Conservation (phyloP, 768 basidiomycete genomes). For the Suillus alpinus region DNA sequence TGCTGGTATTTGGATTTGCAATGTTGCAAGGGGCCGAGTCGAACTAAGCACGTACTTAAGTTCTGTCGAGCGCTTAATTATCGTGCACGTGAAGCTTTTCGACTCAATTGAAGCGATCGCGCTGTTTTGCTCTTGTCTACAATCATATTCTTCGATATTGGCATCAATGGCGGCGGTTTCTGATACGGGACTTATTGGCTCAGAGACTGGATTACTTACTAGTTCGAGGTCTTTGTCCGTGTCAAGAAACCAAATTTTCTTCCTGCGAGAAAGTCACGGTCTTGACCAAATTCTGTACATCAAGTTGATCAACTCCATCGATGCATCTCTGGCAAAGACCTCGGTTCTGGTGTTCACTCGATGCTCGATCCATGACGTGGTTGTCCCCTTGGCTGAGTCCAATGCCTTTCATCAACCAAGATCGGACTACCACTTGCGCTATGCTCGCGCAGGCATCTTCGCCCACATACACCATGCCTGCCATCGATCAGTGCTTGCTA, state of each 20-base stretch:
- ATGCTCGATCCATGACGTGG: neutral
- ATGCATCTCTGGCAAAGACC: neutral
- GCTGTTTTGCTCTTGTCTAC: neutral
- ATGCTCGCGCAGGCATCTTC: neutral
- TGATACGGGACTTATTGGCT: neutral
- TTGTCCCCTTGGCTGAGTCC: neutral
- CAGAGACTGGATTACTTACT: no score
- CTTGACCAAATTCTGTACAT: neutral
- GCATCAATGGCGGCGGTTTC: neutral
- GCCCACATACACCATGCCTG: neutral
- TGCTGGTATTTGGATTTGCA: no score
- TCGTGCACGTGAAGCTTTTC: no score
- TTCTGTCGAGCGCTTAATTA: no score
- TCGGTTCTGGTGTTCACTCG: neutral
- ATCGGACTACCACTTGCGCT: neutral
- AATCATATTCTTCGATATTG: neutral
- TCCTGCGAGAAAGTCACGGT: no score
- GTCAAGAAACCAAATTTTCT: neutral
- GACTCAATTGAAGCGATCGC: no score
- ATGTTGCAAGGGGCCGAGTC: no score
- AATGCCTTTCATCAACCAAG: neutral
- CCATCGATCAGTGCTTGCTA: neutral
- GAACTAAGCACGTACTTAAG: no score
- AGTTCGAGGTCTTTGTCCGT: neutral
- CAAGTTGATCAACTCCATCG: neutral